phyloP scores from a whole-genome alignment of 495 filamentous ascomycete species.

The Aspergillus conjunctus region DNA sequence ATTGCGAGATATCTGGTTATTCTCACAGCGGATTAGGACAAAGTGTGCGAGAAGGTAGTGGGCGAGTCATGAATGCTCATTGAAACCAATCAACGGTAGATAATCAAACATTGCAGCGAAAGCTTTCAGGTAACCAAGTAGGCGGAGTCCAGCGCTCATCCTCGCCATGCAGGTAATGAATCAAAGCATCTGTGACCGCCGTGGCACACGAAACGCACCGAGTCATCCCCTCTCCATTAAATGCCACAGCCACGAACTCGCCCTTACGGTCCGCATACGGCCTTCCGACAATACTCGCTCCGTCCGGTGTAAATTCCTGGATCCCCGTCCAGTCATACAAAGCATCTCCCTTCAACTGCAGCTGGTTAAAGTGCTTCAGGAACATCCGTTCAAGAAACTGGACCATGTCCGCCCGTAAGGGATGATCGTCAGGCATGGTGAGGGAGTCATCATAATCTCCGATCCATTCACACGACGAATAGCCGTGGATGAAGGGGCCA shows the following conservation, averaged over 20 bases:
- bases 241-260: not conserved
- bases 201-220: not conserved
- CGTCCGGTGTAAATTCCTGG: not conserved
- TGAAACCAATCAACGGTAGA: too few relatives aligned
- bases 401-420: not conserved
- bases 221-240: slow-evolving; percentile 6
- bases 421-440: not conserved
- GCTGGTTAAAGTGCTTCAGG: not conserved
- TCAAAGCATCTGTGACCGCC: not conserved
- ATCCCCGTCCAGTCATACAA: slow-evolving; percentile 7
- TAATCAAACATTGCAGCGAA: too few relatives aligned
- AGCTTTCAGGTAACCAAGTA: not conserved
- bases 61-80: too few relatives aligned
- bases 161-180: not conserved
- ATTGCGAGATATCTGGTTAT: too few relatives aligned
- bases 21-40: too few relatives aligned
- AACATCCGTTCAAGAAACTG: not conserved
- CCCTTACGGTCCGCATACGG: not conserved
- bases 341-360: not conserved
- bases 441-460: not conserved
- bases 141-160: not conserved
- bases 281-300: slow-evolving; percentile 1
- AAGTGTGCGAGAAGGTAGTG: too few relatives aligned
- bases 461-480: not conserved
- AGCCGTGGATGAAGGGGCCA: not conserved